phyloP scores from a whole-genome alignment of 139 green algal genomes.

The Chlamydomonas asymmetrica region DNA sequence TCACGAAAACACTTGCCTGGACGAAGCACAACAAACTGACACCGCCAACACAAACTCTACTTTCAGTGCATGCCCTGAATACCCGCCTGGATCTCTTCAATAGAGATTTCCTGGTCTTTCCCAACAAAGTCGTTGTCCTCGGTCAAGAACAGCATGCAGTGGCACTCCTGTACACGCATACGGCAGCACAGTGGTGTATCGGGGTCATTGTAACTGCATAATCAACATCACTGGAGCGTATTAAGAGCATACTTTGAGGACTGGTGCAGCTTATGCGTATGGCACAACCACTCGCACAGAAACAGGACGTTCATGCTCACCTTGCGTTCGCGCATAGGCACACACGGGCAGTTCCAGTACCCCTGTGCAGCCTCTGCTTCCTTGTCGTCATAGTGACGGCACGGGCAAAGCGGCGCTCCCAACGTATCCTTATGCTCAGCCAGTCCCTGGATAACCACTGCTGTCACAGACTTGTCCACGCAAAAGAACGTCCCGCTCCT shows the following conservation, averaged over 20 bases:
- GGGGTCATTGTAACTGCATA: background rate
- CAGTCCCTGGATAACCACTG: conserved; percentile 96
- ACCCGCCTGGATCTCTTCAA: conserved; percentile 55
- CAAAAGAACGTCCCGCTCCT: conserved; percentile 97
- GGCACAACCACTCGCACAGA: background rate
- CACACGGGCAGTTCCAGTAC: conserved; percentile 99
- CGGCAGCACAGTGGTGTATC: background rate
- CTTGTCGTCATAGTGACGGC: conserved; percentile 99
- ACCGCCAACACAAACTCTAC: no score
- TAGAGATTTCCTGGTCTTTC: conserved; percentile 72
- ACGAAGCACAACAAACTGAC: no score
- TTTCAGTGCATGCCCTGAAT: conserved; percentile 39
- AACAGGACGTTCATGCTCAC: conserved; percentile 32
- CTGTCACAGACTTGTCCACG: conserved; percentile 96
- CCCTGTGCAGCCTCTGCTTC: conserved; percentile 87
- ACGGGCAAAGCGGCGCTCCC: conserved; percentile 95
- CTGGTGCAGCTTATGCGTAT: no score
- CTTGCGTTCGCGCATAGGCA: conserved; percentile 97
- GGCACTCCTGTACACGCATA: conserved; percentile 84
- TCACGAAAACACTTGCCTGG: no score
- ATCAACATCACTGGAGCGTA: background rate
- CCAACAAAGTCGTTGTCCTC: conserved; percentile 96
- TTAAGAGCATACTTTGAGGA: background rate
- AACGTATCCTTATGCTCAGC: conserved; percentile 98
- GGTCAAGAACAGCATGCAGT: conserved; percentile 99